Conservation (phyloP, 106 monocot genomes). For the Dioscorea dumetorum region DNA sequence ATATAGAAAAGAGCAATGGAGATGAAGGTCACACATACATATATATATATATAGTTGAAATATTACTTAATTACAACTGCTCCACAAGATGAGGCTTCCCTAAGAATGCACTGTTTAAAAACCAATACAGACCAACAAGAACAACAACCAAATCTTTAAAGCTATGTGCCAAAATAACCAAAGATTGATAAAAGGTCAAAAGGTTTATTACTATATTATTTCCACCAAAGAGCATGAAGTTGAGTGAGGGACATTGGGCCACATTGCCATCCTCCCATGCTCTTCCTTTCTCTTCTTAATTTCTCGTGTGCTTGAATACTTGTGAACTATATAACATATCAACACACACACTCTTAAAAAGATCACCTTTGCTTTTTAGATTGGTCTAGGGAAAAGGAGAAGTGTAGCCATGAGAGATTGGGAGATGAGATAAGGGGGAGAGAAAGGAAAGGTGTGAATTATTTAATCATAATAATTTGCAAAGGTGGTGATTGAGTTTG, state of each 20-base stretch:
- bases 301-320: too few relatives aligned
- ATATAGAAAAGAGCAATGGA: too few relatives aligned
- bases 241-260: too few relatives aligned
- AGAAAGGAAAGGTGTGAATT: background rate
- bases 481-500: conserved; percentile 25
- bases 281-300: too few relatives aligned
- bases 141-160: conserved; percentile 8
- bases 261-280: too few relatives aligned
- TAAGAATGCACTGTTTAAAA: conserved; percentile 13
- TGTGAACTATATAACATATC: too few relatives aligned
- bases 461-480: background rate
- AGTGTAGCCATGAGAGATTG: conserved; percentile 14
- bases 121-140: conserved; percentile 2
- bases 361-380: conserved; percentile 32
- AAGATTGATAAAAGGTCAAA: background rate
- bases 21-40: too few relatives aligned
- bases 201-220: background rate
- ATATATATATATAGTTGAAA: too few relatives aligned
- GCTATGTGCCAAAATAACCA: background rate
- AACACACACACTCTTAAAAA: background rate
- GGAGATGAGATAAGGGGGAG: conserved; percentile 7
- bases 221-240: too few relatives aligned
- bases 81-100: conserved; percentile 30
- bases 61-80: conserved; percentile 19
- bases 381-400: conserved; percentile 19